phyloP scores from a whole-genome alignment of 2,329 filamentous ascomycete genomes.

The Uncinocarpus reesii region DNA sequence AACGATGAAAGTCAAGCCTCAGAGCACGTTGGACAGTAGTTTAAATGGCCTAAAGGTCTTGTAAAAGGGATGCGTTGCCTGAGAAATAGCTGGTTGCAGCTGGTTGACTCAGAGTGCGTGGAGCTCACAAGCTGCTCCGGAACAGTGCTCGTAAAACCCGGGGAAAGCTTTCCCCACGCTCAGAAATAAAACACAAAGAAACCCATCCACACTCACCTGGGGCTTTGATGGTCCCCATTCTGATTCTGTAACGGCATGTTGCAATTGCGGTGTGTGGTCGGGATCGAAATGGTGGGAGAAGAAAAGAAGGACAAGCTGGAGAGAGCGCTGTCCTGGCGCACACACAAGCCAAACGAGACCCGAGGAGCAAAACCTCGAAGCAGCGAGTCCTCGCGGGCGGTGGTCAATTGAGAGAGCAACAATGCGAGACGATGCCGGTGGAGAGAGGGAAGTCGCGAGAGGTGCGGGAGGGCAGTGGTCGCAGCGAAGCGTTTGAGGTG shows the following conservation, averaged over 20 bases:
- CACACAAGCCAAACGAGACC: neutral
- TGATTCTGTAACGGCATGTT: conserved; percentile 6
- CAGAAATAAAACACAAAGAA: neutral
- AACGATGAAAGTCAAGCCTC: neutral
- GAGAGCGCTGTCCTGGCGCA: neutral
- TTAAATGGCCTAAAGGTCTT: too few relatives aligned
- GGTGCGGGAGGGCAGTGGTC: neutral
- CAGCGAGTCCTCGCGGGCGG: neutral
- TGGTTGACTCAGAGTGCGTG: neutral
- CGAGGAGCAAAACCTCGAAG: neutral
- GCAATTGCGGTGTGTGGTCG: neutral
- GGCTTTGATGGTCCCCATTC: neutral
- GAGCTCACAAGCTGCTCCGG: neutral
- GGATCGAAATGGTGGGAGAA: neutral
- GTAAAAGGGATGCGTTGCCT: neutral
- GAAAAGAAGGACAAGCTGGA: neutral
- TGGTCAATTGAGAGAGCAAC: neutral
- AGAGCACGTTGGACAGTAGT: neutral
- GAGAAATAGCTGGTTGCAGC: neutral
- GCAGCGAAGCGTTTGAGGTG: conserved; percentile 4
- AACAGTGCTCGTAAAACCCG: neutral
- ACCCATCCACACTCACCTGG: conserved; percentile 1
- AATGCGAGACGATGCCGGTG: neutral
- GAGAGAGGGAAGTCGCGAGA: neutral
- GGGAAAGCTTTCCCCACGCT: neutral